Evolutionary conservation across 2,329 filamentous ascomycete species (phyloP).

Genomic region (Microthyrium microscopicum): DNA sequence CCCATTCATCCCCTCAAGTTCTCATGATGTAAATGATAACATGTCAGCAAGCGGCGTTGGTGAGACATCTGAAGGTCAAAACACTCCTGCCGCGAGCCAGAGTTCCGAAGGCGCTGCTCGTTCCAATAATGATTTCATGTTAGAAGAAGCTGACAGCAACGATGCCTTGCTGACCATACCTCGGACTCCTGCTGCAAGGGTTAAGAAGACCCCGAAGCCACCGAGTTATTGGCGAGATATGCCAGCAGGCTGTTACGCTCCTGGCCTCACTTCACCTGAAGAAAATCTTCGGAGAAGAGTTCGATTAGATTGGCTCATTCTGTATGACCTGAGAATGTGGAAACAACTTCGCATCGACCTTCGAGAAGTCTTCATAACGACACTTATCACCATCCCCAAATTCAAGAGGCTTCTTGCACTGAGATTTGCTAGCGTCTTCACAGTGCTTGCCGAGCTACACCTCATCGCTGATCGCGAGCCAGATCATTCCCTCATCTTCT

Average conservation of each 20-base stretch:
- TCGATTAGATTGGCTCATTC: constrained; percentile 79
- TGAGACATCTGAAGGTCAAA: no score
- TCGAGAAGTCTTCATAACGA: constrained; percentile 87
- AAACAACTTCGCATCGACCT: constrained; percentile 86
- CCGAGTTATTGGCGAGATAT: constrained; percentile 77
- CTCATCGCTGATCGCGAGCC: constrained; percentile 91
- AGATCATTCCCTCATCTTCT: constrained; percentile 95
- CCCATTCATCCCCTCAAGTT: no score
- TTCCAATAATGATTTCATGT: no score
- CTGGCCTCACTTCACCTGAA: constrained; percentile 47
- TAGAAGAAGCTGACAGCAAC: no score
- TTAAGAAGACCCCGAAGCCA: constrained; percentile 34
- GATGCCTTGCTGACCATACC: no score
- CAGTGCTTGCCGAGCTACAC: constrained; percentile 81
- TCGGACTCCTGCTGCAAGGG: background rate
- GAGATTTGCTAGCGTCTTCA: constrained; percentile 90
- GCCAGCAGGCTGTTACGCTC: constrained; percentile 50
- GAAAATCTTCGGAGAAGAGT: constrained; percentile 85
- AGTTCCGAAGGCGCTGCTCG: no score
- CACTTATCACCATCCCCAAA: constrained; percentile 83
- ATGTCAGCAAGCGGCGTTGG: no score
- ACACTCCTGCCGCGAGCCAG: no score
- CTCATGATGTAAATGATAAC: no score
- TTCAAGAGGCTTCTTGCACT: constrained; percentile 91
- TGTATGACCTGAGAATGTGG: constrained; percentile 93